Evolutionary conservation across 148 eudicot genomes (phyloP).

Genomic region (Spergularia bocconei): DNA sequence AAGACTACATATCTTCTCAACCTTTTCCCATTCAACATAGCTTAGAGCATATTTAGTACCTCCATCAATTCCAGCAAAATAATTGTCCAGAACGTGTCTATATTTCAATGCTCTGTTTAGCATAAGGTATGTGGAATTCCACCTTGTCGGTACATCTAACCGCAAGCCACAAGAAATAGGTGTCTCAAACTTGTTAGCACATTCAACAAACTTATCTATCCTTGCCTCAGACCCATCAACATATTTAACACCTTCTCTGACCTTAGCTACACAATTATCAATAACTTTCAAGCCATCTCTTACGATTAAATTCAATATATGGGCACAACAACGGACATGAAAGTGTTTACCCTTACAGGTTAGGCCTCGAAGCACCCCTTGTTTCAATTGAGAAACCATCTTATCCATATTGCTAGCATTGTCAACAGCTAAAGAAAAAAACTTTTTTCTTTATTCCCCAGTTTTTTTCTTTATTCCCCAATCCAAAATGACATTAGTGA

Average conservation of each 20-base stretch:
- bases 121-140: constrained; percentile 13
- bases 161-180: constrained; percentile 4
- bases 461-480: constrained; percentile 7
- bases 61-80: neutral
- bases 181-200: neutral
- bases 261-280: neutral
- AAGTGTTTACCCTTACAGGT: constrained; percentile 6
- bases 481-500: neutral
- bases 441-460: no score
- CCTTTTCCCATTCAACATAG: neutral
- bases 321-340: constrained; percentile 16
- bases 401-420: constrained; percentile 8
- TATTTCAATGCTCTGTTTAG: neutral
- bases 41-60: neutral
- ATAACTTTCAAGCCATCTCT: neutral
- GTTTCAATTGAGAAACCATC: neutral
- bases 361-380: neutral
- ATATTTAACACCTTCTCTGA: constrained; percentile 8
- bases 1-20: neutral
- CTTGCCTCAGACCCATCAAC: constrained; percentile 14
- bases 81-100: neutral
- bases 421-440: constrained; percentile 1
- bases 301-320: constrained; percentile 8
- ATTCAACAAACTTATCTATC: neutral
- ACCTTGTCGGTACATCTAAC: constrained; percentile 15